Base-by-base conservation (phyloP, 768 basidiomycete genomes). In the Phlebiopsis gigantea region DNA sequence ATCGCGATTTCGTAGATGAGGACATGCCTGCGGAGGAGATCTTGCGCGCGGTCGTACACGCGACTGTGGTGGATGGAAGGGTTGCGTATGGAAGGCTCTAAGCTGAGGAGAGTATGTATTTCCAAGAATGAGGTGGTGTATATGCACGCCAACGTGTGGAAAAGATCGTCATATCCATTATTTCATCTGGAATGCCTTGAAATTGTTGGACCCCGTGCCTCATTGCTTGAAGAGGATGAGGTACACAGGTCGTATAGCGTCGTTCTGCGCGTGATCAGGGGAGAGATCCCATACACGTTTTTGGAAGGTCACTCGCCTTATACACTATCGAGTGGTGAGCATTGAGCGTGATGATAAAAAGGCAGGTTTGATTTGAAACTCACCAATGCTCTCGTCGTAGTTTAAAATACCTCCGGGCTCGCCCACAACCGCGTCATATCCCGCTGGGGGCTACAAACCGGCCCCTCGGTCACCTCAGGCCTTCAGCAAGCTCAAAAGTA, bases 1-100 rank as follows among this genome's bases (percentile, higher is more conserved):
- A 93, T 63, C 80, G 79, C 24, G 83, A 97, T 69, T 85, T 96
- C 58, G 85, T 95, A 85, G 77, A 69, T 2, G 74, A 88, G 82
- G 77, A 67, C 2, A 71, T 85, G 0, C 79, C 82, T 0, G 64
- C 71, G 6, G 66, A 71, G 2, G 85, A 91, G 49, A 85, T 95
- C 51, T 67, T 92, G 61, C 65, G 70, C 25, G 77, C 89, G 0
- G 83, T 77, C 57, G 92, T 91, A 5, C 68, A 72, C 39, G 83
- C 87, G 14, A 94, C 93, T 0, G 79, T 90, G 1, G 76, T 94
- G 1, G 91, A 90, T 61, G 93, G 93, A 2, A 70, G 74, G 58
- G 72, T 87, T 19, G 80, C 76, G 9, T 90, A 81, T 65, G 91
- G 91, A 14, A 60, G 44, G 2, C 42, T 78, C 8, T 68, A 57